A percentile compares a stretch with the other conserved stretches of the same genome.
phyloP scores from a whole-genome alignment of 2,329 filamentous ascomycete species.

The Raffaelea ambrosiae region DNA sequence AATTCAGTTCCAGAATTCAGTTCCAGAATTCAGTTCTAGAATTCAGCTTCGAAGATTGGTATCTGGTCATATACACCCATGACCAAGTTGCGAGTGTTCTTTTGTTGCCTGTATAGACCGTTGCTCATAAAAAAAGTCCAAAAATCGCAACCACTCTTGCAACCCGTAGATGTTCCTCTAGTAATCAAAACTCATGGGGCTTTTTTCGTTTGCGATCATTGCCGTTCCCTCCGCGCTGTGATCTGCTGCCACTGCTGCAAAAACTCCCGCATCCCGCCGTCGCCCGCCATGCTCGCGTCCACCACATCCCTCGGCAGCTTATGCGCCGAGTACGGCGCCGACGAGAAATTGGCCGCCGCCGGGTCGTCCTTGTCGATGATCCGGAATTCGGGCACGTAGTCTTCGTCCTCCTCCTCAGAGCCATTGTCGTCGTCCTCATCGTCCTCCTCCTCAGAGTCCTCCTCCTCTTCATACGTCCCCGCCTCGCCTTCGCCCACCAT shows the following conservation, averaged over 20 bases:
- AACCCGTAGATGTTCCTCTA: too few species aligned
- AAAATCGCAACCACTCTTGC: too few species aligned
- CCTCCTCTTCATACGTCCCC: slow-evolving; percentile 11
- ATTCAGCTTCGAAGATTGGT: too few species aligned
- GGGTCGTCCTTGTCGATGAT: slow-evolving; percentile 79
- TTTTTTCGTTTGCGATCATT: too few species aligned
- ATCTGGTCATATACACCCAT: too few species aligned
- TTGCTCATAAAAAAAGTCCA: too few species aligned
- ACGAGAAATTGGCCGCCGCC: slow-evolving; percentile 72
- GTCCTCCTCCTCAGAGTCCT: slow-evolving; percentile 30
- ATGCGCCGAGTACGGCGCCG: slow-evolving; percentile 85
- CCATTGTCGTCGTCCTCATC: slow-evolving; percentile 16
- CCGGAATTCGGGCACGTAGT: slow-evolving; percentile 68
- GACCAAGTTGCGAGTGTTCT: too few species aligned
- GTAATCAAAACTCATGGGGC: too few species aligned
- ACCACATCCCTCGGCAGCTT: slow-evolving; percentile 94
- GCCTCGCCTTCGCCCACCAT: slow-evolving; percentile 20
- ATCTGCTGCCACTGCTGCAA: slow-evolving; percentile 64
- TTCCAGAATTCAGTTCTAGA: too few species aligned
- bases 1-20: too few species aligned
- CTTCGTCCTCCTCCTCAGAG: slow-evolving; percentile 39
- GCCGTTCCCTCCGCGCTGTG: slow-evolving; percentile 10
- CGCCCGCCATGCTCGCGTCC: slow-evolving; percentile 56
- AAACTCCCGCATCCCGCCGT: slow-evolving; percentile 75
- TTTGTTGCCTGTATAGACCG: too few species aligned